Evolutionary conservation across 1,284 basidiomycete species (phyloP).

Genomic region (Psilocybe mexicana): DNA sequence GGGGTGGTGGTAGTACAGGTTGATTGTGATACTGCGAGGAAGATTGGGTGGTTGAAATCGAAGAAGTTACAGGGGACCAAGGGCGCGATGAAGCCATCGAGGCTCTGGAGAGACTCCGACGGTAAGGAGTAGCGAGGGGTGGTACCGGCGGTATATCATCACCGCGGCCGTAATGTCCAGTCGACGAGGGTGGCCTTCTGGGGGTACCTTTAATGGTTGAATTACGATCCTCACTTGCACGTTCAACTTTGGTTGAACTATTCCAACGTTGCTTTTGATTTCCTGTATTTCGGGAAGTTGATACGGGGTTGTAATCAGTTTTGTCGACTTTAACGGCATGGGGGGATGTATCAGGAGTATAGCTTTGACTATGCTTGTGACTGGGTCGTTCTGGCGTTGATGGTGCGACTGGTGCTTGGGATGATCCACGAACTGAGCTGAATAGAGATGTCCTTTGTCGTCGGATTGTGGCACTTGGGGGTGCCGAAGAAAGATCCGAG

Average conservation of each 20-base stretch:
- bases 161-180: conserved; percentile 38
- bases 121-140: conserved; percentile 44
- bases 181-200: conserved; percentile 49
- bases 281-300: conserved; percentile 38
- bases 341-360: conserved; percentile 69
- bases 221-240: conserved; percentile 41
- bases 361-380: conserved; percentile 70
- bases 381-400: conserved; percentile 55
- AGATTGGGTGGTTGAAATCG: conserved; percentile 67
- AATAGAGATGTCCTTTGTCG: conserved; percentile 65
- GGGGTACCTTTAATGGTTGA: conserved; percentile 50
- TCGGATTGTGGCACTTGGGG: conserved; percentile 36
- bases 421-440: conserved; percentile 40
- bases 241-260: conserved; percentile 69
- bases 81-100: conserved; percentile 78
- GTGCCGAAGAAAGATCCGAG: conserved; percentile 49
- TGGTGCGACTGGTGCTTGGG: conserved; percentile 39
- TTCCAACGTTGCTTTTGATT: conserved; percentile 66
- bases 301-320: conserved; percentile 31
- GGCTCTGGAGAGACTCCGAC: conserved; percentile 67
- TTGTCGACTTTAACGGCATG: conserved; percentile 36
- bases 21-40: conserved; percentile 41
- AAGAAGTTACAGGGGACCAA: conserved; percentile 76
- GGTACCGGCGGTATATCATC: conserved; percentile 50
- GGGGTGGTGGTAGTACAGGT: conserved; percentile 41